Conservation (phyloP, 2,329 filamentous ascomycete species). For the Talaromyces amestolkiae region DNA sequence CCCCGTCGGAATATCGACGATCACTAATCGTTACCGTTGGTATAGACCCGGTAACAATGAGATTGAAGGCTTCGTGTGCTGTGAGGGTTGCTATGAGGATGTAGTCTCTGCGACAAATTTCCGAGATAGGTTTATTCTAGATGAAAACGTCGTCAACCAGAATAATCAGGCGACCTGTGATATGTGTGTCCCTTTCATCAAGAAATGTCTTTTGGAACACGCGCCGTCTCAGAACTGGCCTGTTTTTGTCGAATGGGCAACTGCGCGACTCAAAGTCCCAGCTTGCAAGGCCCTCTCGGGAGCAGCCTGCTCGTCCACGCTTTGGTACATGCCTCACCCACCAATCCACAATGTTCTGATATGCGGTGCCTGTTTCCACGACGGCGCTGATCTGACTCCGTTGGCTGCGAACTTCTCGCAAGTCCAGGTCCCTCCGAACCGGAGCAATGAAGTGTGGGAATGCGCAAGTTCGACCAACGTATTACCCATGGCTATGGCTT, state of each 20-base stretch:
- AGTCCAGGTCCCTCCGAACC: not conserved
- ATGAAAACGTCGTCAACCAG: not conserved
- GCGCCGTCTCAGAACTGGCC: conserved; percentile 7
- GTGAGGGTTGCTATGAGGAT: conserved; percentile 15
- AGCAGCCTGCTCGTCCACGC: conserved; percentile 2
- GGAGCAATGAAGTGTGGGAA: conserved; percentile 11
- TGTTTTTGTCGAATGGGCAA: not conserved
- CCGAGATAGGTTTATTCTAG: conserved; percentile 6
- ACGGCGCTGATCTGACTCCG: conserved; percentile 12
- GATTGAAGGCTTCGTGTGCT: conserved; percentile 15
- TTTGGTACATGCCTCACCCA: conserved; percentile 19
- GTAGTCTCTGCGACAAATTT: conserved; percentile 4
- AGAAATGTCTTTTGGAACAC: conserved; percentile 10
- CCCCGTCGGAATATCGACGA: not conserved
- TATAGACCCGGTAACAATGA: conserved; percentile 10
- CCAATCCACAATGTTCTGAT: conserved; percentile 3
- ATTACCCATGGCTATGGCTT: conserved; percentile 10
- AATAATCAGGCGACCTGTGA: not conserved
- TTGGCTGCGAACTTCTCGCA: conserved; percentile 13
- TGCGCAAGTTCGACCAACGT: conserved; percentile 4
- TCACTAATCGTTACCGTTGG: conserved; percentile 7
- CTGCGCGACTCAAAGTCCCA: conserved; percentile 9
- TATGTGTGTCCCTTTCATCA: conserved; percentile 10
- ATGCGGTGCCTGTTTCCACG: conserved; percentile 17
- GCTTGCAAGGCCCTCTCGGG: conserved; percentile 3